Evolutionary conservation across 345 rosid species (phyloP), one percentile per base, ranked within the genome.

Genomic region (Eucalyptus fibrosa): DNA sequence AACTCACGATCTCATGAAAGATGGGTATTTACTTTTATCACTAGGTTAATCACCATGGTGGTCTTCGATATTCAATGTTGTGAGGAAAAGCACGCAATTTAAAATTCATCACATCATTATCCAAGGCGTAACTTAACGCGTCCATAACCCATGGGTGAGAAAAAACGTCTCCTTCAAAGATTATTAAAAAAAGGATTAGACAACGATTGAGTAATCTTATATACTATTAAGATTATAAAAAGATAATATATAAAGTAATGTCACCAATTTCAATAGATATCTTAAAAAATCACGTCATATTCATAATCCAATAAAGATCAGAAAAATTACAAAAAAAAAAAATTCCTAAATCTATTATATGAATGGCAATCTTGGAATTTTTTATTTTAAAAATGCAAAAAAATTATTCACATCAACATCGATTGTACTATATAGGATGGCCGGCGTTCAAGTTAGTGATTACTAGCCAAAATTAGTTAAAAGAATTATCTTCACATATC

Each of bases 391-490:
- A 18, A 10, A 21, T 77, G 2, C 3, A 77, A 40, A 40, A 5
- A 10, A 19, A 8, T 37, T 3, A 12, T 40, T 13, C 0, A 2
- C 1, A 7, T 77, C 17, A 77, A 77, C 14, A 6, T 2, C 5
- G 5, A 12, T 77, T 2, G 7, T 37, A 5, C 8, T 0, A 11
- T 2, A n/a, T 30, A 19, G 0, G 2, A 34, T 6, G 4, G 4
- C 26, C 3, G 1, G 1, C 1, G 0, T 72, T 23, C 4, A 34
- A 72, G 81, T 18, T 0, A 17, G 1, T 3, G 7, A 19, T 34
- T 72, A 5, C 15, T 19, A 23, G 1, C 14, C 7, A 37, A 37
- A 34, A 34, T 72, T 34, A 34, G 14, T 3, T 6, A 12, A 18
- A 69, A 72, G 4, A 23, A 34, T 3, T 34, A 19, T 19, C 12